Evolutionary conservation across 768 basidiomycete genomes (phyloP).

Genomic region (Leucocoprinus birnbaumii): DNA sequence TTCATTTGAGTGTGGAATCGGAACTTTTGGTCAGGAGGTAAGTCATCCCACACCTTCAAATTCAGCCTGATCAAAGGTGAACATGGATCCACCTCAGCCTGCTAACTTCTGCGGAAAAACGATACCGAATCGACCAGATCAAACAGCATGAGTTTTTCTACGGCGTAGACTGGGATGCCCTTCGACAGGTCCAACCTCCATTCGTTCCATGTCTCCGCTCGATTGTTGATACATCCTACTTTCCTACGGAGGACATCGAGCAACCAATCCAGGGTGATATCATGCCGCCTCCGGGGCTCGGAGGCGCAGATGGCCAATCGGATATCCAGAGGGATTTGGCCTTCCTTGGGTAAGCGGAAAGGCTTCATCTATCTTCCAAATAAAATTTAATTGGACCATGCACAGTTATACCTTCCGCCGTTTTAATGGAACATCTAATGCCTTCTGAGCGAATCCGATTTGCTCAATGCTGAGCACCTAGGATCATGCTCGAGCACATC

Average conservation of each 20-base stretch:
- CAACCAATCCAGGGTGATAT: slow-evolving; percentile 50
- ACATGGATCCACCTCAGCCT: slow-evolving; percentile 48
- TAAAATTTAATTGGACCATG: background rate
- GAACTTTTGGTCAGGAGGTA: slow-evolving; percentile 87
- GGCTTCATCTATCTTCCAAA: background rate
- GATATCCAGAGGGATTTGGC: slow-evolving; percentile 49
- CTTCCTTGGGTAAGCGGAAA: slow-evolving; percentile 52
- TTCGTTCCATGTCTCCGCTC: slow-evolving; percentile 95
- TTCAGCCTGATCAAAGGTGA: background rate
- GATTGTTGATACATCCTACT: slow-evolving; percentile 97
- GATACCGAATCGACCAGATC: slow-evolving; percentile 81
- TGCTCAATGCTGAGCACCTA: background rate
- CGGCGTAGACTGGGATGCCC: slow-evolving; percentile 90
- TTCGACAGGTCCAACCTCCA: slow-evolving; percentile 89
- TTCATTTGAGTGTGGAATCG: slow-evolving; percentile 86
- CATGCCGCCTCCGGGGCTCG: slow-evolving; percentile 29
- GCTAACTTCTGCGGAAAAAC: slow-evolving; percentile 79
- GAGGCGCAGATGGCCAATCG: background rate
- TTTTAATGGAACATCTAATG: background rate
- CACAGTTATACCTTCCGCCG: slow-evolving; percentile 4
- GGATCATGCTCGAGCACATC: too few species aligned
- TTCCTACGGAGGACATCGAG: slow-evolving; percentile 92
- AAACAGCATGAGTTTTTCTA: slow-evolving; percentile 92
- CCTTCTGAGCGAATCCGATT: background rate
- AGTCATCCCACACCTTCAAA: slow-evolving; percentile 17